Evolutionary conservation across 225 moss, liverwort and hornwort species (phyloP).

Genomic region (Marchantia paleacea): DNA sequence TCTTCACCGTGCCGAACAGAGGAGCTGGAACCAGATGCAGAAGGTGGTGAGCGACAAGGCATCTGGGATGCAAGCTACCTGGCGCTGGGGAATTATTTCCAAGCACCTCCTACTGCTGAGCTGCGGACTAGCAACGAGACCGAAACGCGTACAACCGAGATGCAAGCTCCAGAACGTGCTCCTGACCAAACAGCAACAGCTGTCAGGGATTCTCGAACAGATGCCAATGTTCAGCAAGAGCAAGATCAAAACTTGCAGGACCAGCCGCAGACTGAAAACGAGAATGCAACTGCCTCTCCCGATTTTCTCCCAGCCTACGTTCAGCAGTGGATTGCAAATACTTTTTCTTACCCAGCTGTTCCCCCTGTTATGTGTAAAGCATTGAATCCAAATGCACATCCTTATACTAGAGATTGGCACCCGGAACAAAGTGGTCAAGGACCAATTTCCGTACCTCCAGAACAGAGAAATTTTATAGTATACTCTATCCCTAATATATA

Average conservation of each 20-base stretch:
- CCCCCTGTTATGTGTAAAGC: neutral
- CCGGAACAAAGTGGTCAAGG: neutral
- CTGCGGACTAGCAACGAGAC: too few relatives aligned
- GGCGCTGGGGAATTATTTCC: neutral
- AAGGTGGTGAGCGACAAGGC: neutral
- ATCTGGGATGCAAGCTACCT: neutral
- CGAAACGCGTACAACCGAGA: too few relatives aligned
- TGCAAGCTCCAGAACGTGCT: neutral
- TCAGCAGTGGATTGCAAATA: neutral
- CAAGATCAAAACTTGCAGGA: neutral
- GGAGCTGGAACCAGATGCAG: neutral
- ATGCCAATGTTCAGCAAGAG: neutral
- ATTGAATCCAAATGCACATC: neutral
- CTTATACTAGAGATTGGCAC: neutral
- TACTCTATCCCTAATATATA: neutral
- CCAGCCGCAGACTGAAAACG: neutral
- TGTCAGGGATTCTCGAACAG: neutral
- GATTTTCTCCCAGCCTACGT: neutral
- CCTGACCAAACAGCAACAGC: neutral
- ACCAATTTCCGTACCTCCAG: neutral
- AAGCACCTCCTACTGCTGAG: neutral
- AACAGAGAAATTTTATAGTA: neutral
- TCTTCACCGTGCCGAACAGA: neutral
- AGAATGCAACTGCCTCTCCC: neutral
- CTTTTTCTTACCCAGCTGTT: neutral